phyloP scores from a whole-genome alignment of 495 filamentous ascomycete genomes.

The Entonaema liquescens region DNA sequence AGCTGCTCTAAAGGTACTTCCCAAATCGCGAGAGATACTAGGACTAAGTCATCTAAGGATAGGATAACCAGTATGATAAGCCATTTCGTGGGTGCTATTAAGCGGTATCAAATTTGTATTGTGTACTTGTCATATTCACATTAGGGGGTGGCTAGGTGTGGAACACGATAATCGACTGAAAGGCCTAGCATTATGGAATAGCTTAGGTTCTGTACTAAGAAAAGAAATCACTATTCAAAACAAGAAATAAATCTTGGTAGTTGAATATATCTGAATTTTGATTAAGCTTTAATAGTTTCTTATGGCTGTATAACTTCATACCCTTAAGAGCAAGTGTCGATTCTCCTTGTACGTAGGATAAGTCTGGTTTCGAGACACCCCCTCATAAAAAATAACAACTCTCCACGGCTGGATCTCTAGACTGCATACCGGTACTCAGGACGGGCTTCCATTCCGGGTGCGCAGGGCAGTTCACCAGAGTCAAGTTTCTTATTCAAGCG shows the following conservation, averaged over 20 bases:
- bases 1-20: background rate
- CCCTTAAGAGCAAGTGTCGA: background rate
- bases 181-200: too few relatives aligned
- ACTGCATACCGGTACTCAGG: background rate
- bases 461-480: background rate
- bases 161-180: too few relatives aligned
- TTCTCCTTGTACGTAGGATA: background rate
- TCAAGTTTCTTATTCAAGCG: background rate
- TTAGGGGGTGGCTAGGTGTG: background rate
- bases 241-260: background rate
- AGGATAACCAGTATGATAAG: background rate
- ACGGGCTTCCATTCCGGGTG: background rate
- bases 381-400: background rate
- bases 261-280: background rate
- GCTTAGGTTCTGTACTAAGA: background rate
- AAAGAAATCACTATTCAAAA: background rate
- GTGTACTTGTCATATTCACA: too few relatives aligned
- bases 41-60: background rate
- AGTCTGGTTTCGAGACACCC: background rate
- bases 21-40: background rate
- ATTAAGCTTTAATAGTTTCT: background rate
- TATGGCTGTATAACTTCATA: background rate
- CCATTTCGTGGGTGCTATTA: background rate
- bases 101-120: background rate
- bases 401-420: background rate